A percentile compares a stretch with the other conserved stretches of the same genome.
These are phyloP conservation scores for Kodamaea fungicola DNA, from an alignment of 1,139 yeast genomes.

Conservation along the genomic window DNA sequence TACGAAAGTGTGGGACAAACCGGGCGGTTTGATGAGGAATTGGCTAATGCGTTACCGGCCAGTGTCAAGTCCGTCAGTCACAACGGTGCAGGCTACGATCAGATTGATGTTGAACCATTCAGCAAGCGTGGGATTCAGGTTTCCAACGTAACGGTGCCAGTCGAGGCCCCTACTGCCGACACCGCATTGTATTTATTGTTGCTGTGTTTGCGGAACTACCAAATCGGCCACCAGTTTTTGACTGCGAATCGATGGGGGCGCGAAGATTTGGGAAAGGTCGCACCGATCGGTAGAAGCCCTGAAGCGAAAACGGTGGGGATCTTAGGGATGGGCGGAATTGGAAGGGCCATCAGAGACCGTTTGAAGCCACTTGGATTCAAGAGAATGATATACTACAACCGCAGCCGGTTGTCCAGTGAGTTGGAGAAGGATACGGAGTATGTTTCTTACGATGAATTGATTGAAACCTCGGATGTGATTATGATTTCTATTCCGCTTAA, in stretches of 20 bases:
- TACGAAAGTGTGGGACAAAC: conserved; percentile 47
- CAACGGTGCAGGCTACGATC: conserved; percentile 95
- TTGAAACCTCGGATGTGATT: conserved; percentile 53
- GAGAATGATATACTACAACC: conserved; percentile 58
- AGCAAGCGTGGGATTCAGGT: conserved; percentile 55
- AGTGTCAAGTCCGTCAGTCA: conserved; percentile 66
- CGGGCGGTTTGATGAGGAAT: conserved; percentile 75
- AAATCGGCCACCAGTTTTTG: conserved; percentile 43
- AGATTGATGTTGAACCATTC: conserved; percentile 56
- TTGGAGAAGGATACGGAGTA: conserved; percentile 56
- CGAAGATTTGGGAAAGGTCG: conserved; percentile 18
- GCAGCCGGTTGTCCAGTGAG: conserved; percentile 49
- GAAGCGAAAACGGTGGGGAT: conserved; percentile 61
- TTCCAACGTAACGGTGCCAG: conserved; percentile 69
- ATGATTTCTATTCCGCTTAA: conserved; percentile 63
- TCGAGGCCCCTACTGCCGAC: conserved; percentile 80
- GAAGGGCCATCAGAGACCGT: conserved; percentile 62
- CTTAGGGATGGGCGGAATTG: conserved; percentile 77
- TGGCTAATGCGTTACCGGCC: conserved; percentile 57
- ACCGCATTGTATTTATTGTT: conserved; percentile 65
- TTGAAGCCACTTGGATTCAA: conserved; percentile 63
- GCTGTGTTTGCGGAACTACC: conserved; percentile 68
- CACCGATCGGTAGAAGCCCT: conserved; percentile 40
- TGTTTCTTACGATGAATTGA: conserved; percentile 55
- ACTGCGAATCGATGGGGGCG: conserved; percentile 58